Evolutionary conservation across 1,284 basidiomycete species (phyloP), one percentile per base, ranked within the genome.

Genomic region (Grifola frondosa): DNA sequence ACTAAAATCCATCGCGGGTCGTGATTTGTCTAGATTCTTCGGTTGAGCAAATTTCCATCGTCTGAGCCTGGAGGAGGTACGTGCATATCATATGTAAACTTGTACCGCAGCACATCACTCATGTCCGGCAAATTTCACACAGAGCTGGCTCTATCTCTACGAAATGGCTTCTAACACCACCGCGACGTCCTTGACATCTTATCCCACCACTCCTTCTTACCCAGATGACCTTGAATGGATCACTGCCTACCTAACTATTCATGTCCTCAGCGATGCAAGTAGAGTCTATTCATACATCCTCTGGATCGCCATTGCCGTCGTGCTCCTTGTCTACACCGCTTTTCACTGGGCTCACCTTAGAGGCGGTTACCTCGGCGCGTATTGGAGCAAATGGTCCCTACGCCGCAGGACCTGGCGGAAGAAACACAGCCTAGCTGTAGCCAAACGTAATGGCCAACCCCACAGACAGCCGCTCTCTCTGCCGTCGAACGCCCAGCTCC

Each of bases 401-500:
- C 70, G 77, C 13, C 65, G 80, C 37, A 61, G 78, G 43, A 80
- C 79, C 46, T 71, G 69, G 68, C 59, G 69, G 36, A 72, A 71
- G 59, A 65, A 67, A 43, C 65, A 66, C 43, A 56, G 57, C 39
- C 54, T 69, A 20, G 59, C 59, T 15, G 42, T 59, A 35, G 67
- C 67, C 11, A 57, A 46, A 45, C 62, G 56, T 30, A 57, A 48
- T 9, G 65, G 68, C 5, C 50, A 63, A 31, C 59, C 65, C 1
- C 69, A 72, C 41, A 64, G 61, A 36, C 74, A 79, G 44, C 75
- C 75, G 2, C 54, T 63, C 13, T 70, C 78, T 4, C 63, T 85
- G 5, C 82, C 84, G 3, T 77, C 81, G 40, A 85, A 87, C 55
- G 74, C 77, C 3, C 75, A 82, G 46, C 63, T 85, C 15, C 63